phyloP scores from a whole-genome alignment of 257 asterid species.

The Ocimum tenuiflorum region DNA sequence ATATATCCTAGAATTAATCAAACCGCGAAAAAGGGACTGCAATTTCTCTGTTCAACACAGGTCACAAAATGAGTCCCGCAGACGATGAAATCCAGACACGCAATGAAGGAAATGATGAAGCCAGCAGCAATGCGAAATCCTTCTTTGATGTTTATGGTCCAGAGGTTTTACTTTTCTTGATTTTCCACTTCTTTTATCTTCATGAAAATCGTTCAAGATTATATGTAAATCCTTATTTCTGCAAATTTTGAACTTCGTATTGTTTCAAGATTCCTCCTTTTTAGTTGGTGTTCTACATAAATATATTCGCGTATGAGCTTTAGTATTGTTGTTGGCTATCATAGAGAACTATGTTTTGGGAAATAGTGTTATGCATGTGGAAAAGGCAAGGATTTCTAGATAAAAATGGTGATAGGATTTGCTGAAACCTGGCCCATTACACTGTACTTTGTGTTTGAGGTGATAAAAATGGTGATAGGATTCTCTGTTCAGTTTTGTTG shows the following conservation, averaged over 20 bases:
- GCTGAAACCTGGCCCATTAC: not conserved
- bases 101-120: slow-evolving; percentile 29
- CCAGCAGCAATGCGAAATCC: slow-evolving; percentile 28
- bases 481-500: too few relatives aligned
- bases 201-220: not conserved
- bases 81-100: slow-evolving; percentile 24
- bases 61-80: slow-evolving; percentile 34
- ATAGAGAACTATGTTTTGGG: not conserved
- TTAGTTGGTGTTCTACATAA: not conserved
- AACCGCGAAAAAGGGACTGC: not conserved
- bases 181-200: not conserved
- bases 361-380: not conserved
- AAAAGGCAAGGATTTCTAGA: not conserved
- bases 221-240: not conserved
- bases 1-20: not conserved
- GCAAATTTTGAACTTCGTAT: not conserved
- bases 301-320: not conserved
- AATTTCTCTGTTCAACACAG: not conserved
- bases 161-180: slow-evolving; percentile 34
- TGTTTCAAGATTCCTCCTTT: not conserved
- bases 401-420: not conserved
- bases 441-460: not conserved
- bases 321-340: not conserved
- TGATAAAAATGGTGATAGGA: not conserved
- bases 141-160: slow-evolving; percentile 81